Base-by-base conservation (phyloP, 2,329 filamentous ascomycete genomes). In the Colletotrichum aenigma region DNA sequence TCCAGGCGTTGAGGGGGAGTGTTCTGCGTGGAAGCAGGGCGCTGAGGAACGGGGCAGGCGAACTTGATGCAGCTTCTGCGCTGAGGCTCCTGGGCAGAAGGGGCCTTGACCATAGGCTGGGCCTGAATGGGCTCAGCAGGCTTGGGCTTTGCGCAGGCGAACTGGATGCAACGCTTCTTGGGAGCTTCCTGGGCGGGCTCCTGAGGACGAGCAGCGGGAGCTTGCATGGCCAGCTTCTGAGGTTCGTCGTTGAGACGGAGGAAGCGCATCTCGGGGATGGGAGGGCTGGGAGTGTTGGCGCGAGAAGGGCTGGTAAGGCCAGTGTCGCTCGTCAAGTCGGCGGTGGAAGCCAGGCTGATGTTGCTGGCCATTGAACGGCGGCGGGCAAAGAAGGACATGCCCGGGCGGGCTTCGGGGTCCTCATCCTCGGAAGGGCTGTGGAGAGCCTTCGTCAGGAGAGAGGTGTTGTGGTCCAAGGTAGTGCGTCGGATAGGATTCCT, bases 321-420 rank as follows among this genome's bases (percentile, higher is more conserved):
- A 74, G 95, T 97, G 81, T 98, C 97, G 84, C 96, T 98, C n/a
- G 96, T 98, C 73, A 98, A 89, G 78, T 98, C 96, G 48, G 94
- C 94, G 4, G 95, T 97, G 3, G 96, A 98, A 61, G 94, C 90
- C 75, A 94, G 86, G 85, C 96, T 98, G 79, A 92, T 87, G 81
- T 93, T 96, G 87, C 95, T 97, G 83, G 93, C 94, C 80, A 94
- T 93, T 76, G 94, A 96, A 75, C 92, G 88, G 79, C 89, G 86
- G 74, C 90, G 86, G 38, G 85, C 83, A 26, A 81, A 83, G 69
- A 80, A 81, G n/a, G 80, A 78, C 55, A 85, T 79, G 58, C 83
- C 81, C 15, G 86, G 83, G 38, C 83, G 83, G 60, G 81, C 79
- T 61, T 84, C 85, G 78, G 86, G 74, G 7, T 81, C 77, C 36